A percentile compares a stretch with the other conserved stretches of the same genome.
Conservation (phyloP, 2,329 filamentous ascomycete genomes). For the Xylaria hypoxylon region DNA sequence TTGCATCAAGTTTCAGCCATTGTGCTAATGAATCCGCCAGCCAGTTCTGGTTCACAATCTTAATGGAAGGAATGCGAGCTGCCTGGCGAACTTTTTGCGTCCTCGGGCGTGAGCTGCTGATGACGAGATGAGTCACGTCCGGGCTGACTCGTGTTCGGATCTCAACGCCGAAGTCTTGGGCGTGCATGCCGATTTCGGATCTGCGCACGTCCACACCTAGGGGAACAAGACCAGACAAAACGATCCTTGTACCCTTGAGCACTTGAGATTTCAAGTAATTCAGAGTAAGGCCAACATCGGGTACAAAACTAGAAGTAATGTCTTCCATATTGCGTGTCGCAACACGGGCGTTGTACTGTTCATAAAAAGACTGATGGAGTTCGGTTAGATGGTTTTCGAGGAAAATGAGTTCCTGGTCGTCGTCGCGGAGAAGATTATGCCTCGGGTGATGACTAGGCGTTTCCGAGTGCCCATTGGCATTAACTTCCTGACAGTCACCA, state of each 20-base stretch:
- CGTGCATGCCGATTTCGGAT: constrained; percentile 89
- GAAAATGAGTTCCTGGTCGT: constrained; percentile 83
- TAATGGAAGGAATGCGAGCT: constrained; percentile 80
- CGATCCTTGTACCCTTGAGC: constrained; percentile 79
- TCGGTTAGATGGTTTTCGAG: constrained; percentile 80
- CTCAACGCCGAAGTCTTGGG: constrained; percentile 83
- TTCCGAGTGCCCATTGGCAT: constrained; percentile 48
- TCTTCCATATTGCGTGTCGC: constrained; percentile 60
- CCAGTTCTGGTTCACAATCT: constrained; percentile 94
- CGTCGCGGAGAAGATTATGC: constrained; percentile 86
- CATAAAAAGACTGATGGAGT: constrained; percentile 84
- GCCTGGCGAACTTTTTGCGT: constrained; percentile 94
- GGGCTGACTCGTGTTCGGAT: constrained; percentile 68
- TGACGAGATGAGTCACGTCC: constrained; percentile 79
- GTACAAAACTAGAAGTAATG: constrained; percentile 66
- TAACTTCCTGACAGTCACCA: constrained; percentile 57
- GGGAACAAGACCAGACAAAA: constrained; percentile 91
- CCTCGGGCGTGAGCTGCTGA: constrained; percentile 76
- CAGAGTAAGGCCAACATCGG: constrained; percentile 88
- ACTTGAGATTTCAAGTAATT: constrained; percentile 82
- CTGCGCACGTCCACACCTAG: constrained; percentile 80
- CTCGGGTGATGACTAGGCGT: constrained; percentile 57
- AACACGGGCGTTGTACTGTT: constrained; percentile 77
- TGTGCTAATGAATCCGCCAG: constrained; percentile 84
- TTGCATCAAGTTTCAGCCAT: constrained; percentile 85